Base-by-base conservation (phyloP, 768 basidiomycete genomes). In the Leccinum ochraceum region DNA sequence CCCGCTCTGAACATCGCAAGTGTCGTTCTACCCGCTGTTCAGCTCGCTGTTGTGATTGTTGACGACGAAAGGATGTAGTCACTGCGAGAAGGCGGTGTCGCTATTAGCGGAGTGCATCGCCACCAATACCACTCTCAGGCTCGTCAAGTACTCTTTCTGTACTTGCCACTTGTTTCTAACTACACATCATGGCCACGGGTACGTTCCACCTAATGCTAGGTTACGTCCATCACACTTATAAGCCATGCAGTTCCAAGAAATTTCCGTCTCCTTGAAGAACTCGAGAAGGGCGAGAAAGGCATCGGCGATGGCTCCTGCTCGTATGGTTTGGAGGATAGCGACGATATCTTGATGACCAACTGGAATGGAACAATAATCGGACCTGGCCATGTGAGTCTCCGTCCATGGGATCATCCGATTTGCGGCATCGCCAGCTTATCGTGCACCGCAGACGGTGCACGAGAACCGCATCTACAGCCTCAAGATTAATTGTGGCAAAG, bases 311-410 rank as follows among this genome's bases (percentile, higher is more conserved):
- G 95, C 58, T 94, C 92, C 17, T 97, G 94, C 79, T 96, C 94
- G 20, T 99, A 98, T 69, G 97, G 97, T 44, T 80, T 99, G 61
- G 93, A 94, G 78, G 94, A 98, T 76, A 77, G 88, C 67, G 95
- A 98, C 73, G 97, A 98, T 83, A 90, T 96, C 79, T 80, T 93
- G 80, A 98, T 99, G 95, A 90, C 86, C 78, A 83, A 93, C 75
- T 99, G 97, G 97, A 98, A 97, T 71, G 96, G 97, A 54, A 99
- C 97, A 22, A 95, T 99, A 79, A 94, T 99, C 63, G 97, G 97
- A 9, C 97, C 97, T 34, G 95, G 95, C 55, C 95, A 99, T 77
- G 94, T 95, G 75, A 62, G 92, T 80, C 20, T 22, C n/a, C 37
- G 8, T 30, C 30, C 22, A 37, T 51, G 9, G 49, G 28, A 37